Conservation (phyloP, 345 rosid species). For the Pugionium cornutum region DNA sequence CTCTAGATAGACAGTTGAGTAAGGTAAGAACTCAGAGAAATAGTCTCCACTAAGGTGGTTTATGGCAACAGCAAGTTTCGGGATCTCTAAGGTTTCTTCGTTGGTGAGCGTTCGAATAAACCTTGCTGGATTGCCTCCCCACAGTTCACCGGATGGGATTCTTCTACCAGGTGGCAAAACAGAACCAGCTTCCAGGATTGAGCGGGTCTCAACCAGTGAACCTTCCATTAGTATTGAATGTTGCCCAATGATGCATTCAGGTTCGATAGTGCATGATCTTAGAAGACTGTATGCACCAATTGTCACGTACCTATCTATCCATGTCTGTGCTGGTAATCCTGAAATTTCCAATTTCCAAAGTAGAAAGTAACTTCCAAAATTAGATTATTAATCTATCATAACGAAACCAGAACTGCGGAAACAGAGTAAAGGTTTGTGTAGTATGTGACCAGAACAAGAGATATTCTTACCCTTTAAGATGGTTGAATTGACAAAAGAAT, state of each 20-base stretch:
- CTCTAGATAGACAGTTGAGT: slow-evolving; percentile 88
- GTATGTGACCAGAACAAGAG: too few relatives aligned
- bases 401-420: too few relatives aligned
- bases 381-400: too few relatives aligned
- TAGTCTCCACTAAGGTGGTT: slow-evolving; percentile 73
- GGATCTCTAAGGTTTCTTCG: slow-evolving; percentile 91
- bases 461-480: too few relatives aligned
- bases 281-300: slow-evolving; percentile 83
- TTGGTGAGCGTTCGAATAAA: slow-evolving; percentile 79
- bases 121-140: slow-evolving; percentile 99
- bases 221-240: slow-evolving; percentile 98
- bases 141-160: slow-evolving; percentile 92
- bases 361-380: not conserved
- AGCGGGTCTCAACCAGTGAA: slow-evolving; percentile 83
- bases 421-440: too few relatives aligned
- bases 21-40: slow-evolving; percentile 88
- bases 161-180: slow-evolving; percentile 95
- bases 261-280: slow-evolving; percentile 93
- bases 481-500: too few relatives aligned
- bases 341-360: slow-evolving; percentile 25
- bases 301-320: slow-evolving; percentile 84
- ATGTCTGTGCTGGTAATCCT: slow-evolving; percentile 94
- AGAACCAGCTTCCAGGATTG: slow-evolving; percentile 95
- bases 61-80: slow-evolving; percentile 93
- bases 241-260: slow-evolving; percentile 96